phyloP scores from a whole-genome alignment of 2,329 filamentous ascomycete genomes.

The Cercospora zeina region DNA sequence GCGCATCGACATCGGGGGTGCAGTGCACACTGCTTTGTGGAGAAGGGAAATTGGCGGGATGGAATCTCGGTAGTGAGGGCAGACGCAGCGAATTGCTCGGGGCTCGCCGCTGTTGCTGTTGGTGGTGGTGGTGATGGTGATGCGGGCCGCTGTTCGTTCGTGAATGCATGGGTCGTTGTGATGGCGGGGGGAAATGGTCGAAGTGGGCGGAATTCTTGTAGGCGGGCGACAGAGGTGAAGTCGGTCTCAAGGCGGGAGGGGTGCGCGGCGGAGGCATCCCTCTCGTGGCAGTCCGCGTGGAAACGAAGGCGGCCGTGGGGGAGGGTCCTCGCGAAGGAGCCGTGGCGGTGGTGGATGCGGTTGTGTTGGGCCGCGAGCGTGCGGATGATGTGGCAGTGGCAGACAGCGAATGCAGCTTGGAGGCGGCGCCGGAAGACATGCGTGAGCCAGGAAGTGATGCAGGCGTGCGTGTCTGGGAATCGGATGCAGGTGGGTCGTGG shows the following conservation, averaged over 20 bases:
- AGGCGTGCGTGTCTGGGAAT: not conserved
- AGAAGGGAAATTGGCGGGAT: constrained; percentile 54
- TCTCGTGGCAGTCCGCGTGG: constrained; percentile 1
- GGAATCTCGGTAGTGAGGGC: constrained; percentile 54
- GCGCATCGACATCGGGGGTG: constrained; percentile 42
- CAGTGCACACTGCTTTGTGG: constrained; percentile 41
- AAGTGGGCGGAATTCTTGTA: constrained; percentile 36
- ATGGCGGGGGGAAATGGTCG: constrained; percentile 37
- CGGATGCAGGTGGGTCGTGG: constrained; percentile 6
- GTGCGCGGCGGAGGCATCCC: constrained; percentile 40
- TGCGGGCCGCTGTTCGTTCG: constrained; percentile 36
- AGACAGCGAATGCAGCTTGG: constrained; percentile 11
- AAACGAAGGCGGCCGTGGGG: constrained; percentile 7
- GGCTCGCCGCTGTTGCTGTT: constrained; percentile 34
- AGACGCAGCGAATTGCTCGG: constrained; percentile 46
- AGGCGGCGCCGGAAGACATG: constrained; percentile 3
- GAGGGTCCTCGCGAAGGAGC: constrained; percentile 4
- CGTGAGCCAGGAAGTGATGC: constrained; percentile 9
- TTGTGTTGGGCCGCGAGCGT: constrained; percentile 4
- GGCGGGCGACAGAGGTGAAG: constrained; percentile 39
- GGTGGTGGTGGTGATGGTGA: constrained; percentile 22
- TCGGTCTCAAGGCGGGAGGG: constrained; percentile 39
- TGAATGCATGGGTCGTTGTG: constrained; percentile 36
- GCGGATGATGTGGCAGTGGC: constrained; percentile 9
- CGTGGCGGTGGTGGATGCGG: not conserved